Base-by-base conservation (phyloP, 108 stramenopile genomes). In the Mayamaea pseudoterrestris region DNA sequence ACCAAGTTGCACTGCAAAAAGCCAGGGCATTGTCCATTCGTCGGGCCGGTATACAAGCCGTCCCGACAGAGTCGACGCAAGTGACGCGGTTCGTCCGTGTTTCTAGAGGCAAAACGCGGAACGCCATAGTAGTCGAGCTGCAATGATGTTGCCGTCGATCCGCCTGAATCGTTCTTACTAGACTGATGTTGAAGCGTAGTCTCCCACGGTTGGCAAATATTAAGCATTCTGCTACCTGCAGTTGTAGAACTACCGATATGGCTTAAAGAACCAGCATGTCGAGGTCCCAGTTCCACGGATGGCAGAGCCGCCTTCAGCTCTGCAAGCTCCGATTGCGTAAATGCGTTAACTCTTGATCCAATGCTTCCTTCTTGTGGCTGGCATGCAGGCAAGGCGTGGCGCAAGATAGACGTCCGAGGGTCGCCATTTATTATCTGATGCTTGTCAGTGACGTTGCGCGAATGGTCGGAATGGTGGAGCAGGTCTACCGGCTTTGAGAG, bases 1-100 rank as follows among this genome's bases (percentile, higher is more conserved):
- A 90, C 81, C 26, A 94, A 46, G 63, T 94, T 94, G 50, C 80
- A 85, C 56, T 94, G 93, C 50, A 82, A 51, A 43, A 61, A 76
- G 27, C 87, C 87, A 0, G 81, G 81, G 50, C 82, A 87, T 14
- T 60, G 55, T 7, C 77, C 88, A 39, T 85, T 80, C 41, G 88
- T 94, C 14, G 75, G 81, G 11, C 50, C 54, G 0, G 40, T 55
- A 45, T 62, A 74, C 16, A 27, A 23, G 9, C 69, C 67, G 5
- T 23, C 9, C 17, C 75, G 75, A 28, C 74, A 69, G 23, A 58
- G 35, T 20, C 45, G 27, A 2, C 75, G 74, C 45, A 76, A 76
- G 16, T 55, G 39, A 26, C 46, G 48, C 32, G 32, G n/a, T n/a
- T n/a, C n/a, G n/a, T n/a, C n/a, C n/a, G n/a, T n/a, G n/a, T n/a